Evolutionary conservation across 2,329 filamentous ascomycete genomes (phyloP), one percentile per base, ranked within the genome.

Genomic region (Fusarium succisae): DNA sequence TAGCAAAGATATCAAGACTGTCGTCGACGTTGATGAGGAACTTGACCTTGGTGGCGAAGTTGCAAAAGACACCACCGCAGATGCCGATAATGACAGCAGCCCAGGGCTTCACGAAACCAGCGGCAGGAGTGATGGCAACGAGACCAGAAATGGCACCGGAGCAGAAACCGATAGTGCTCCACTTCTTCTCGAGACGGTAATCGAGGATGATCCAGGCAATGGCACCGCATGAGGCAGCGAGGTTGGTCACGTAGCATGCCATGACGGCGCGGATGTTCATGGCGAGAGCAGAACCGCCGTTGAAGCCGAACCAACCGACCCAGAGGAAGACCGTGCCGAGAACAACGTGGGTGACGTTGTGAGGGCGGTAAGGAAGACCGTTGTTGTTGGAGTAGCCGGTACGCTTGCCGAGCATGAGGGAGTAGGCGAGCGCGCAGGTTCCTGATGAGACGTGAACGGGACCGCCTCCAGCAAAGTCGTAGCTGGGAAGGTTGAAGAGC

Each of bases 291-390:
- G 92, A 89, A 71, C 95, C 95, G 61, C 94, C 95, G 83, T 98
- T 98, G 90, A 98, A 98, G 55, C 95, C 95, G 81, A 98, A 96
- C 95, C 95, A 98, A 66, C 95, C 95, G 51, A 98, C 93, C 95
- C 95, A 98, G 56, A 98, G 88, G 82, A 92, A 89, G 32, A 92
- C 88, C 8, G 93, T 94, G 28, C 93, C 92, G 53, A 94, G 86
- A 54, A 94, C 90, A 73, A 94, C 91, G 76, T 93, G 87, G 66
- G 92, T 93, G 50, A 93, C 91, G 79, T 93, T 94, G 82, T 94
- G 92, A 14, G 92, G 91, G 38, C 89, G 88, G 84, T 92, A 92
- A 8, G 90, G 89, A 8, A 91, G 88, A 50, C 90, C 88, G 69
- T 91, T 87, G 57, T 88, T 86, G 77, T 87, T 88, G 77, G 83